Base-by-base conservation (phyloP, 345 rosid species). In the Balakata baccata region DNA sequence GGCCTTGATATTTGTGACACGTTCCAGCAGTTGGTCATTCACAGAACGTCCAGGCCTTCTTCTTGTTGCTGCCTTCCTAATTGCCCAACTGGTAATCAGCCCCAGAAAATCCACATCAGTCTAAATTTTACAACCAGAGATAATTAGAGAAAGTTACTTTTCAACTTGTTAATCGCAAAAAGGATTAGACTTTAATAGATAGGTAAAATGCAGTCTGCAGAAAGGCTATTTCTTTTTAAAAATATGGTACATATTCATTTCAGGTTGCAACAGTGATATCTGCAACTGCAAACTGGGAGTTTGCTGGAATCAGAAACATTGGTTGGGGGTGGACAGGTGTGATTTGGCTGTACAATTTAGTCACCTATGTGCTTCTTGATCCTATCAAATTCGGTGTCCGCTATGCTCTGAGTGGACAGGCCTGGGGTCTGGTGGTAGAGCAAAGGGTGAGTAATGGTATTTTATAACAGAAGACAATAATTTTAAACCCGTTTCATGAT, bases 21-120 rank as follows among this genome's bases (percentile, higher is more conserved):
- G 88, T 38, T 88, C 91, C n/a, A 81, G 87, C 46, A 75, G 89
- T 56, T 88, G 89, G 92, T 88, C 89, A 6, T 81, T 78, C 58
- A 65, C 37, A 20, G 92, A 88, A 65, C 82, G 92, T 11, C 92
- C 89, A 7, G 89, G 92, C 18, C 66, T 80, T 59, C 79, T 83
- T 37, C 85, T 83, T 25, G 69, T 79, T 12, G 38, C 37, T 66
- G 83, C 85, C 66, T 82, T 79, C 73, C 25, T 79, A 43, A 41
- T 84, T 58, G 91, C 91, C 71, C 89, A 88, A 71, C 57, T 88
- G 85, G 88, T 86, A 80, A 14, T 2, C 43, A 34, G 34, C 34
- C 34, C 34, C 34, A 29, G 34, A 29, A 29, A 29, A 29, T 29
- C 34, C 34, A 29, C 34, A 29, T 29, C 1, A 29, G 34, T 29